A percentile compares a stretch with the other conserved stretches of the same genome.
Evolutionary conservation across 1,284 basidiomycete species (phyloP).

Genomic region (Naganishia sp.): DNA sequence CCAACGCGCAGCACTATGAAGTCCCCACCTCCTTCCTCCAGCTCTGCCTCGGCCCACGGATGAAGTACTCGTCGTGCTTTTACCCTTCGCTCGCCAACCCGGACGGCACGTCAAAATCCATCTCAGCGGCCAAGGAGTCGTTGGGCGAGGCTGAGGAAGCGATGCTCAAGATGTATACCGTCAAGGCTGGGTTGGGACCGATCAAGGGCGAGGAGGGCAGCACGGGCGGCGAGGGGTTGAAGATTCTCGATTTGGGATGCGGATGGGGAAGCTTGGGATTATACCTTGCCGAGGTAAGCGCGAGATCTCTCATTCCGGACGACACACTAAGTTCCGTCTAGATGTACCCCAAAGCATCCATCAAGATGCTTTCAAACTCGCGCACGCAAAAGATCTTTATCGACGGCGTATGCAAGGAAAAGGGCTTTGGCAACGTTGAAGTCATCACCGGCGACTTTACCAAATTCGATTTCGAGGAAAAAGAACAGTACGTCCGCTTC

Average conservation of each 20-base stretch:
- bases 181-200: constrained; percentile 62
- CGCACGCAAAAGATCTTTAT: constrained; percentile 70
- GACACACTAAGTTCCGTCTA: constrained; percentile 38
- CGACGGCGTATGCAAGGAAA: constrained; percentile 60
- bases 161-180: constrained; percentile 71
- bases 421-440: constrained; percentile 64
- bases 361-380: constrained; percentile 71
- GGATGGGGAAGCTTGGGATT: constrained; percentile 74
- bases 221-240: constrained; percentile 61
- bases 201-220: constrained; percentile 31
- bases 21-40: constrained; percentile 69
- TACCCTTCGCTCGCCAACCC: constrained; percentile 58
- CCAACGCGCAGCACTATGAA: constrained; percentile 79
- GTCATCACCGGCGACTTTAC: constrained; percentile 75
- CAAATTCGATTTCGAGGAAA: constrained; percentile 62
- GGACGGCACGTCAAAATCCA: constrained; percentile 24
- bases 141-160: constrained; percentile 68
- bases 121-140: constrained; percentile 60
- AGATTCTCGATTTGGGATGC: constrained; percentile 72
- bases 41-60: constrained; percentile 64
- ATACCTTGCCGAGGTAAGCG: constrained; percentile 65
- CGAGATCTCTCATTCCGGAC: too few species aligned
- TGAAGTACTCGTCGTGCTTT: constrained; percentile 71
- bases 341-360: constrained; percentile 70
- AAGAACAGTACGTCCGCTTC: constrained; percentile 55